Base-by-base conservation (phyloP, 495 filamentous ascomycete genomes). In the Wilcoxina mikolae region DNA sequence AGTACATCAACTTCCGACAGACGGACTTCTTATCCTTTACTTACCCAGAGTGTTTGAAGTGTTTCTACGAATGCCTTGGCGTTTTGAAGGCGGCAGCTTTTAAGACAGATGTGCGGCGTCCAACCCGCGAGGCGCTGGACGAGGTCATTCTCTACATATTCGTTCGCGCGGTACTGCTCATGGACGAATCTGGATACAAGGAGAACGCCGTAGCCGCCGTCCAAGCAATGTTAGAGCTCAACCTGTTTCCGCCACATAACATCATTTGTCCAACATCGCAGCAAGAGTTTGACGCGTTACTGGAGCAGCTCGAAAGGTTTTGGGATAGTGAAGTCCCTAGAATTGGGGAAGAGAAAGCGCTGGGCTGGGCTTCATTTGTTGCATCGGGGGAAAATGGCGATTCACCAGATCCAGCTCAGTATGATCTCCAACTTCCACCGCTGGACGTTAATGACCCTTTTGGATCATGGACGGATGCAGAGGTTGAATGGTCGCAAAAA, bases 281-380 rank as follows among this genome's bases (percentile, higher is more conserved):
- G 4, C 44, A 5, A 11, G 55, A 57, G 43, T 46, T 52, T 3
- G 55, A 62, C n/a, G 50, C 57, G 15, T 57, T 69, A 15, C 43
- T 60, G 1, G 59, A 62, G 5, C 50, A 64, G 11, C 57, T 77
- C 0, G 59, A 71, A n/a, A 65, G 64, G 1, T 95, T 88, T 58
- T 98, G 91, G 91, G 86, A 94, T 49, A 85, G 79, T 35, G 91
- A 95, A 62, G 74, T 80, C 4, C 70, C 83, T 2, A 79, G 89
- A 5, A 76, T 94, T 51, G 91, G 91, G 3, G 91, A 96, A 66
- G 60, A 67, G 4, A 72, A 70, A 3, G 81, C 84, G 28, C 69
- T 73, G 26, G 88, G 86, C 15, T 95, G 90, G 89, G 66, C 62
- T 20, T 63, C 69, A 22, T 82, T 76, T 68, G 62, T 62, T 29